Evolutionary conservation across 106 monocot species (phyloP).

Genomic region (Dioscorea zingiberensis): DNA sequence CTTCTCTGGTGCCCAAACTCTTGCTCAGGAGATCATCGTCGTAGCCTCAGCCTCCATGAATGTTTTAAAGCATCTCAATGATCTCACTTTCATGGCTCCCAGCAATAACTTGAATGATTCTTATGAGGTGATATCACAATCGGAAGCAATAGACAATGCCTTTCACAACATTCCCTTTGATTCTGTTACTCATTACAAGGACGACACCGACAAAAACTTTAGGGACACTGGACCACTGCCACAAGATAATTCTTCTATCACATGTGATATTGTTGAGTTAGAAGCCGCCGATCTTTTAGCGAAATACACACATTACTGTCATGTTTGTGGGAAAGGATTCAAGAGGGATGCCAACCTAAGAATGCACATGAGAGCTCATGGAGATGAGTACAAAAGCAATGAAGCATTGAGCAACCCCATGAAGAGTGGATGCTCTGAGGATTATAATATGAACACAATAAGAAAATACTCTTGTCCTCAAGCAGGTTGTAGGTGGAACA

Average conservation of each 20-base stretch:
- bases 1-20: conserved; percentile 14
- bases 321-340: conserved; percentile 74
- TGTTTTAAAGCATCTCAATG: conserved; percentile 33
- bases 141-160: no score
- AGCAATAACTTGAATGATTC: not conserved
- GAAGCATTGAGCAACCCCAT: conserved; percentile 35
- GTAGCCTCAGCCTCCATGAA: conserved; percentile 56
- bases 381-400: conserved; percentile 72
- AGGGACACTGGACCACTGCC: not conserved
- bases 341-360: conserved; percentile 70
- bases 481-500: conserved; percentile 75
- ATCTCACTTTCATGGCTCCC: not conserved
- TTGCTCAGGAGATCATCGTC: conserved; percentile 46
- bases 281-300: conserved; percentile 52
- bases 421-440: conserved; percentile 1
- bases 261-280: conserved; percentile 43
- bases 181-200: not conserved
- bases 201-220: not conserved
- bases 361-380: conserved; percentile 87
- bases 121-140: not conserved
- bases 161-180: no score
- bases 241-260: not conserved
- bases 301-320: conserved; percentile 67
- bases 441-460: not conserved
- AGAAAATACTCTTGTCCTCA: conserved; percentile 79